Base-by-base conservation (phyloP, 306 rosid species). In the Quercus variabilis region DNA sequence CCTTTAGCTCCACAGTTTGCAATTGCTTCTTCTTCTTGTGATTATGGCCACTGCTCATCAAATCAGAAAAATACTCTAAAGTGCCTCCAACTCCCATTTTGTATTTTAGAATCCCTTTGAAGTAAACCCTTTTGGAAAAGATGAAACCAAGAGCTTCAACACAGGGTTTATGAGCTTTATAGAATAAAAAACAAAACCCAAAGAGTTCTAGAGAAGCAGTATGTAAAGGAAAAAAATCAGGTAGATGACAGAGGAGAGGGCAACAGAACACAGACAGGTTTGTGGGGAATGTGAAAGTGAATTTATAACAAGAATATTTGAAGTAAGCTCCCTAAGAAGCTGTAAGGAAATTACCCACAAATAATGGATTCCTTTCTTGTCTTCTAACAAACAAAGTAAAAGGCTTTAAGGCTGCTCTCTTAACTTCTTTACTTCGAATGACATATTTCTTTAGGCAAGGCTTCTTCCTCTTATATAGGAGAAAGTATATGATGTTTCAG, bases 41-140 rank as follows among this genome's bases (percentile, higher is more conserved):
- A 30, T 77, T 87, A 68, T 88, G 82, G 73, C 90, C 79, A 69
- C 86, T 86, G 13, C 86, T 81, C 94, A 95, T 82, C 70, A 93
- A 86, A 83, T 93, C 98, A 90, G 96, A 91, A 76, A 95, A 84
- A 83, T 86, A 95, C 82, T 90, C 97, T 80, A 94, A 69, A 74
- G 98, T 92, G 49, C 91, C 92, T 33, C 93, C 90, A 78, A 94
- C 94, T 81, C 99, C 99, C 99, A 91, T 95, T 87, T 87, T 71
- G 69, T 81, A 5, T 72, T 76, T 41, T 20, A 58, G 74, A 78
- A 67, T 77, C 49, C 51, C 83, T 51, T 56, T 55, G 52, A 38
- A 58, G 52, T 21, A 14, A 71, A 19, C 20, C 8, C 19, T 46
- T 59, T 78, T 75, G 69, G 1, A 33, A 74, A 55, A 55, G 46